Evolutionary conservation across 129 eudicot species (phyloP).

Genomic region (Erigeron canadensis): DNA sequence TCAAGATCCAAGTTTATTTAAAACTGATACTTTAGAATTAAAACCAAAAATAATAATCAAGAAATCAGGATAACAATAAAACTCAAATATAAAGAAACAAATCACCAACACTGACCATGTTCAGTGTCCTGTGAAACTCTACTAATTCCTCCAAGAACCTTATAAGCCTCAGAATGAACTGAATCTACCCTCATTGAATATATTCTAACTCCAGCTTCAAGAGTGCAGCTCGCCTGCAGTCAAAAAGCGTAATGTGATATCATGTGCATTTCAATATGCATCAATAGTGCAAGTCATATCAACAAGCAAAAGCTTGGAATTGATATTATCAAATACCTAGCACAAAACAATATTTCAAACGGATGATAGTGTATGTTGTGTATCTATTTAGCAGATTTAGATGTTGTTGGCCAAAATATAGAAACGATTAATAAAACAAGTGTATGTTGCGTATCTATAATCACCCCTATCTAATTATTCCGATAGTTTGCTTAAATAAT

Average conservation of each 20-base stretch:
- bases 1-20: neutral
- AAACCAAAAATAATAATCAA: neutral
- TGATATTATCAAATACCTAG: too few relatives aligned
- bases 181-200: slow-evolving; percentile 96
- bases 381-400: too few relatives aligned
- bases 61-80: neutral
- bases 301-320: neutral
- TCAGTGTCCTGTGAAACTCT: slow-evolving; percentile 70
- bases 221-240: slow-evolving; percentile 83
- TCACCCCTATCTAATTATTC: too few relatives aligned
- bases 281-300: neutral
- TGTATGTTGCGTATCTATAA: too few relatives aligned
- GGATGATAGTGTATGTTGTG: too few relatives aligned
- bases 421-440: too few relatives aligned
- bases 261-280: slow-evolving; percentile 10
- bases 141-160: slow-evolving; percentile 83
- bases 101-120: slow-evolving; percentile 47
- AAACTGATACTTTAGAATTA: neutral
- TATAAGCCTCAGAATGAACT: slow-evolving; percentile 88
- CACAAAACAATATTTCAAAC: too few relatives aligned
- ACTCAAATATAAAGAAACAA: neutral
- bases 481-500: too few relatives aligned
- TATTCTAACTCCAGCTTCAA: slow-evolving; percentile 98
- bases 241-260: slow-evolving; percentile 1
- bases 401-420: too few relatives aligned